Percentiles rank a stretch among this genome's conserved stretches.
Conservation (phyloP, 306 rosid genomes). For the Canavalia gladiata region DNA sequence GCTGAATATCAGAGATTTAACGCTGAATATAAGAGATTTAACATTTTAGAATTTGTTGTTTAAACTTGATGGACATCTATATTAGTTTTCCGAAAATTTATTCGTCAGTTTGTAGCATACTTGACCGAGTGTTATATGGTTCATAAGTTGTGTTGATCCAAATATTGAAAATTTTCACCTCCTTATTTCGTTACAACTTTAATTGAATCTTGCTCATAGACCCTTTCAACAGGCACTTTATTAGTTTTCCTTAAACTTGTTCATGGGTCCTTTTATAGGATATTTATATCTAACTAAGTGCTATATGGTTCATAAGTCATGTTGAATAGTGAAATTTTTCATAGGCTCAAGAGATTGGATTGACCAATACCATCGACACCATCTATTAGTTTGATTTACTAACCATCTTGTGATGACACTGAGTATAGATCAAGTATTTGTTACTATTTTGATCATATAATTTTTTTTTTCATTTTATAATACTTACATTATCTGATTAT, state of each 20-base stretch:
- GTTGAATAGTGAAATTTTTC: neutral
- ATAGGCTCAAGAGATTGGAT: neutral
- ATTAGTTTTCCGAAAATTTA: too few species aligned
- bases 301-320: conserved; percentile 12
- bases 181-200: too few species aligned
- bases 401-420: neutral
- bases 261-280: neutral
- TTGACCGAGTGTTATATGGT: too few species aligned
- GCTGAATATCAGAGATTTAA: neutral
- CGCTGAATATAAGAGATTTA: neutral
- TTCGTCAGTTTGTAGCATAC: too few species aligned
- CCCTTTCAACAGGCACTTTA: neutral
- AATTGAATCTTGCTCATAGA: too few species aligned
- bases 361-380: conserved; percentile 39
- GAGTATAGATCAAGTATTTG: neutral
- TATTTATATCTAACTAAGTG: conserved; percentile 26
- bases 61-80: neutral
- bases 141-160: too few species aligned
- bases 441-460: conserved; percentile 11
- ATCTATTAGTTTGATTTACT: conserved; percentile 10
- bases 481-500: neutral
- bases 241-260: conserved; percentile 17
- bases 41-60: neutral
- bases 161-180: too few species aligned
- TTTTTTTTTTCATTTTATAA: neutral